Evolutionary conservation across 2,329 filamentous ascomycete genomes (phyloP).

Genomic region (Colletotrichum sidae): DNA sequence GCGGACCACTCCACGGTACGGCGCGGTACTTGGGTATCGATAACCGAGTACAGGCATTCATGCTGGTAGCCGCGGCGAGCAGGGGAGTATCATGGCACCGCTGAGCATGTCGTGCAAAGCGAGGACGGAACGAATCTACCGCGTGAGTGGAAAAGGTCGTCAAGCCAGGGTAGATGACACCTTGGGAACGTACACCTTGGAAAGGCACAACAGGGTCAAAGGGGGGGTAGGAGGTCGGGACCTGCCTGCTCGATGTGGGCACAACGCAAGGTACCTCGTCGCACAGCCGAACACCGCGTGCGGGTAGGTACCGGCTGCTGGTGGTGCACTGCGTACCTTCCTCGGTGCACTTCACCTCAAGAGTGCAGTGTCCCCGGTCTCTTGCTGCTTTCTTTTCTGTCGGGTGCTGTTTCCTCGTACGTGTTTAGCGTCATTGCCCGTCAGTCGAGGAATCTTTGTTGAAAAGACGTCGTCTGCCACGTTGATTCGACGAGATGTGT

Average conservation of each 20-base stretch:
- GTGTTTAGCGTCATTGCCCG: constrained; percentile 34
- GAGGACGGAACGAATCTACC: constrained; percentile 5
- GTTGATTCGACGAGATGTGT: constrained; percentile 55
- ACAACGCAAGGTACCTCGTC: no score
- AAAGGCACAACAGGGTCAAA: constrained; percentile 15
- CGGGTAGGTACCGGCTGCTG: no score
- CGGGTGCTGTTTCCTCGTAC: constrained; percentile 22
- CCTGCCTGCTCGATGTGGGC: constrained; percentile 1
- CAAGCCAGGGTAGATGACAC: background rate
- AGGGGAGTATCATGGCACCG: constrained; percentile 30
- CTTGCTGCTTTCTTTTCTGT: background rate
- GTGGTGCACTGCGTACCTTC: no score
- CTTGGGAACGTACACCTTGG: background rate
- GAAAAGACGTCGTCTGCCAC: constrained; percentile 10
- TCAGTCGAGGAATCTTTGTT: constrained; percentile 26
- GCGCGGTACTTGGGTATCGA: constrained; percentile 26
- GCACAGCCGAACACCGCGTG: no score
- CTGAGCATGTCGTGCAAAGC: constrained; percentile 34
- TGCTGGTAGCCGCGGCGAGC: constrained; percentile 23
- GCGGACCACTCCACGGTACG: constrained; percentile 1
- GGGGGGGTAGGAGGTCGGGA: constrained; percentile 19
- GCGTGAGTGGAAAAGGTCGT: background rate
- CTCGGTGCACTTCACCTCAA: no score
- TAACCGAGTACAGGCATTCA: constrained; percentile 23
- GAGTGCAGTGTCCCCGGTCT: background rate